These are phyloP conservation scores for Trypanosomatidae sp. DNA, from an alignment of 208 protist genomes.

Conservation along the genomic window DNA sequence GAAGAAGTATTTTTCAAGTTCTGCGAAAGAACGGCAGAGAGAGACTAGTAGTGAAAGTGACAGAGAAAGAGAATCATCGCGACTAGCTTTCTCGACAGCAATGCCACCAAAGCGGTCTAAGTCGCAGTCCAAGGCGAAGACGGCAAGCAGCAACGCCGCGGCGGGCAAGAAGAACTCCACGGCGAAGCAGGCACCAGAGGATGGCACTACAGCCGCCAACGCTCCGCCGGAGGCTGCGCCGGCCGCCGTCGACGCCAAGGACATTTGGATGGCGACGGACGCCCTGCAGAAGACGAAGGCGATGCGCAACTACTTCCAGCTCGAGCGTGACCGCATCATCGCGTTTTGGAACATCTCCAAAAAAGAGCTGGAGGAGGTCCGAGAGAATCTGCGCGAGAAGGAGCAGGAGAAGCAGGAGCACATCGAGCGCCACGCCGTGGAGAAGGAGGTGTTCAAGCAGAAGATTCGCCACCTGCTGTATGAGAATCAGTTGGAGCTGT, in stretches of 20 bases:
- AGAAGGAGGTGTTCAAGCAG: conserved; percentile 97
- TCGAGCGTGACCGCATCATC: conserved; percentile 96
- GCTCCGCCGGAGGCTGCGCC: conserved; percentile 16
- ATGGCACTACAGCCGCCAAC: conserved; percentile 7
- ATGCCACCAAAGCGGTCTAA: conserved; percentile 45
- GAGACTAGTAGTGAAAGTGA: background rate
- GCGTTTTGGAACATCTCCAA: conserved; percentile 96
- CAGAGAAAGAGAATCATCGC: background rate
- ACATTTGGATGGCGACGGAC: conserved; percentile 89
- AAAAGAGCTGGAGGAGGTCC: conserved; percentile 88
- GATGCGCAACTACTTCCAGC: conserved; percentile 97
- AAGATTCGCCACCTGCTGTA: conserved; percentile 97
- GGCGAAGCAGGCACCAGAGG: background rate
- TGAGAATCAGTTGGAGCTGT: conserved; percentile 94
- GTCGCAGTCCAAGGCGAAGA: conserved; percentile 18
- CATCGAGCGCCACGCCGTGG: conserved; percentile 93
- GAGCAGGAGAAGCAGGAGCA: conserved; percentile 94
- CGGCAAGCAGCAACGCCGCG: background rate
- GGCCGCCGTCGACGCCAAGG: conserved; percentile 50
- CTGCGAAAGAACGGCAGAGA: too few relatives aligned
- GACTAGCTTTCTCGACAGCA: background rate
- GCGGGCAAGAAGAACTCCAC: too few relatives aligned
- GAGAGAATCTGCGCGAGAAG: conserved; percentile 82
- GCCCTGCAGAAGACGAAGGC: conserved; percentile 93
- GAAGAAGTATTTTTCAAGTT: too few relatives aligned